These are phyloP conservation scores for Stephania yunnanensis DNA, from an alignment of 164 flowering plant genomes.

Conservation along the genomic window DNA sequence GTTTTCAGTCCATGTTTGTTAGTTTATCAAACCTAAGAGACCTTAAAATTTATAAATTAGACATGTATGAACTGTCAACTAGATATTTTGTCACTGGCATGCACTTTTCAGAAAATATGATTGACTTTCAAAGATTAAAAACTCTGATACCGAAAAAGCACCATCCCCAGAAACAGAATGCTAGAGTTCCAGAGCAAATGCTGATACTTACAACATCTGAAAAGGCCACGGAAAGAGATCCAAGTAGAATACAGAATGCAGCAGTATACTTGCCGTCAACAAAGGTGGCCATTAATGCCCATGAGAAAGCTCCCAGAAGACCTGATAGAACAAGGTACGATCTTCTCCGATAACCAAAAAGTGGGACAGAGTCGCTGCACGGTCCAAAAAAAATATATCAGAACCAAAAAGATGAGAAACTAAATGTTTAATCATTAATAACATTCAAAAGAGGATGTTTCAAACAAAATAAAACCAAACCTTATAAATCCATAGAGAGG, in stretches of 20 bases:
- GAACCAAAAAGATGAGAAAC: constrained; percentile 7
- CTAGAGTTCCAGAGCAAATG: background rate
- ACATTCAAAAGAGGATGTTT: background rate
- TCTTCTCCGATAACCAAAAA: constrained; percentile 97
- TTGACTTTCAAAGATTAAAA: background rate
- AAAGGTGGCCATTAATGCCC: constrained; percentile 88
- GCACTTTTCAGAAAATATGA: background rate
- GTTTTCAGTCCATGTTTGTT: too few relatives aligned
- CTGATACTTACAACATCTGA: constrained; percentile 91
- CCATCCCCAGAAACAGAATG: background rate
- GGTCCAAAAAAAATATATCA: constrained; percentile 9
- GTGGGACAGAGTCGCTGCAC: constrained; percentile 88
- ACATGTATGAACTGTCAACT: background rate
- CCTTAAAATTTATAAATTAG: background rate
- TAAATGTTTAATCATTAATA: constrained; percentile 1
- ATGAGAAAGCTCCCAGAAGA: constrained; percentile 89
- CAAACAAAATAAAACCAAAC: constrained; percentile 23
- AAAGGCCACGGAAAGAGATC: constrained; percentile 97
- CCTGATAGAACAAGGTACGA: constrained; percentile 94
- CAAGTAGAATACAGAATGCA: constrained; percentile 93
- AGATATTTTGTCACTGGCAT: background rate
- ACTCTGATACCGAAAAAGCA: background rate
- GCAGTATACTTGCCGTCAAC: constrained; percentile 85
- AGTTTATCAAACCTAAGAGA: too few relatives aligned
- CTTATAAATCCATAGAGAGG: constrained; percentile 97